Base-by-base conservation (phyloP, 441 rosid genomes). In the Omphalea diandra region DNA sequence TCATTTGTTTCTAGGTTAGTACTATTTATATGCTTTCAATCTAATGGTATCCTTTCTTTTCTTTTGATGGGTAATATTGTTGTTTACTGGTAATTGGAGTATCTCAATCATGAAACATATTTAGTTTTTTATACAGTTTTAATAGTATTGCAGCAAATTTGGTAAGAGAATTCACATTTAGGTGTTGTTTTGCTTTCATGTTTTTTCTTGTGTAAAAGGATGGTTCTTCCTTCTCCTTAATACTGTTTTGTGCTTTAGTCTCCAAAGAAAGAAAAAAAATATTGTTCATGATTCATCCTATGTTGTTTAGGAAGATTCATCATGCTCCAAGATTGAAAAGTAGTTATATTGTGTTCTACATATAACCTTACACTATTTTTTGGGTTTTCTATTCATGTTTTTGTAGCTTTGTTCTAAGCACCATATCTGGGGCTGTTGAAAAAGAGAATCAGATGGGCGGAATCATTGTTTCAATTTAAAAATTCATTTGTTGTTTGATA, bases 1-100 rank as follows among this genome's bases (percentile, higher is more conserved):
- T 71, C 82, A 36, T 81, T 78, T 49, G 69, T 60, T 61, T 80
- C 72, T 68, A 77, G 92, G 92, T 89, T 69, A 68, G 77, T 78
- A 41, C 54, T 63, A 44, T 67, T 0, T 12, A 29, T 56, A 40
- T 69, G 0, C 7, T 72, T 64, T 66, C 35, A 59, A 7, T 80
- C 55, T 63, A 36, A 31, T 9, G 22, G 56, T 17, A 55, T 46
- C 2, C 15, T 31, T 24, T 36, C 33, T 47, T 67, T 58, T 32
- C 43, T 64, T 22, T 32, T 31, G 29, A 58, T 41, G 43, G 71
- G 22, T 40, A 41, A 11, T 44, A 35, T 32, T 41, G 22, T 53
- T 26, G 20, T 18, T n/a, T 38, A 11, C 11, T 22, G 10, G 8
- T 60, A 24, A 2, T 69, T 44, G 32, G 31, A 3, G 33, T 27